These are phyloP conservation scores for Sparassis latifolia DNA, from an alignment of 1,284 basidiomycete genomes.

Conservation along the genomic window DNA sequence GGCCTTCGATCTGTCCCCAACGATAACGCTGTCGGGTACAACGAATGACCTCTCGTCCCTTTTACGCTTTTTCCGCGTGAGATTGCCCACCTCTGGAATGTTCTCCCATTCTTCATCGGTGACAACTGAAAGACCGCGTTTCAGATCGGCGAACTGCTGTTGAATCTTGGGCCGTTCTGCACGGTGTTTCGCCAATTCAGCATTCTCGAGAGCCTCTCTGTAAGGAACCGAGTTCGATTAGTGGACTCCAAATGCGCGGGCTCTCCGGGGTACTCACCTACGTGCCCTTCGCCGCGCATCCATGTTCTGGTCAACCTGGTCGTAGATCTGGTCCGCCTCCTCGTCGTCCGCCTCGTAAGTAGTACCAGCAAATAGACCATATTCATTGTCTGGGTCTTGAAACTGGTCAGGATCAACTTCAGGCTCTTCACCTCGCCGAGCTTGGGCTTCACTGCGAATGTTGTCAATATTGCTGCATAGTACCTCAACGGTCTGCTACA, in stretches of 20 bases:
- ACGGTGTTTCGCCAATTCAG: conserved; percentile 66
- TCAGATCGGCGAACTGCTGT: conserved; percentile 92
- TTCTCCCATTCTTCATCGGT: conserved; percentile 92
- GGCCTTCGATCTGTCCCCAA: conserved; percentile 71
- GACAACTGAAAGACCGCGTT: conserved; percentile 81
- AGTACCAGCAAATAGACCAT: conserved; percentile 91
- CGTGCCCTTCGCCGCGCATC: conserved; percentile 77
- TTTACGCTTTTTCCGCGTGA: conserved; percentile 88
- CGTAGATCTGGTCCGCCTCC: conserved; percentile 95
- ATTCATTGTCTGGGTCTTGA: conserved; percentile 97
- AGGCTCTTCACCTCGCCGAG: conserved; percentile 77
- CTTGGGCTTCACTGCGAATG: conserved; percentile 64
- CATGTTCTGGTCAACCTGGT: conserved; percentile 85
- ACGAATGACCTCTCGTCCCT: conserved; percentile 82
- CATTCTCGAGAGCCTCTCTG: conserved; percentile 73
- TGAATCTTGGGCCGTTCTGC: conserved; percentile 86
- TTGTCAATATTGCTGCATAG: background rate
- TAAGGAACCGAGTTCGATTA: too few species aligned
- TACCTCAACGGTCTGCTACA: too few species aligned
- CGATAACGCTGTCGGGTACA: conserved; percentile 88
- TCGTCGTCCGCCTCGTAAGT: conserved; percentile 98
- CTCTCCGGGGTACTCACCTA: conserved; percentile 47
- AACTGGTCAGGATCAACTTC: conserved; percentile 86
- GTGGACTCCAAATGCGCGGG: conserved; percentile 4
- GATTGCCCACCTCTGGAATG: conserved; percentile 94